A percentile compares a stretch with the other conserved stretches of the same genome.
Evolutionary conservation across 1,284 basidiomycete genomes (phyloP).

Genomic region (Irpex lacteus): DNA sequence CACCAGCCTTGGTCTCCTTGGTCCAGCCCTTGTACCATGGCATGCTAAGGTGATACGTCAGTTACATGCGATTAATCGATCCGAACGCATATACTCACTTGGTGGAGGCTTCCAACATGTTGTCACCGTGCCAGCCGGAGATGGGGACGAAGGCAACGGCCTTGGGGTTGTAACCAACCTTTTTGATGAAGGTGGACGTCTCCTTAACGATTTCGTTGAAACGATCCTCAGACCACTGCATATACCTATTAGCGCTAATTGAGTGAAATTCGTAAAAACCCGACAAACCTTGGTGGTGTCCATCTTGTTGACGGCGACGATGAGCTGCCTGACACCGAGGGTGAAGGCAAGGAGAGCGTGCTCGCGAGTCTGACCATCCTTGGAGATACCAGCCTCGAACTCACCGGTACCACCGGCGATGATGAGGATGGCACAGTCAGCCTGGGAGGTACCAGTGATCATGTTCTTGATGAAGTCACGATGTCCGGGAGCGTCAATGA

Average conservation of each 20-base stretch:
- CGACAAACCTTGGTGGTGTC: conserved; percentile 85
- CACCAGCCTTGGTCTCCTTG: conserved; percentile 93
- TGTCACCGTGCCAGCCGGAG: conserved; percentile 99
- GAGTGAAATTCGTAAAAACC: conserved; percentile 4
- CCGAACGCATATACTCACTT: conserved; percentile 57
- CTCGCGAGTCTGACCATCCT: conserved; percentile 99
- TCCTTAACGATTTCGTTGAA: conserved; percentile 99
- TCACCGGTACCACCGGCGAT: conserved; percentile 99
- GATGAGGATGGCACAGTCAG: conserved; percentile 99
- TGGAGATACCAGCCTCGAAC: conserved; percentile 99
- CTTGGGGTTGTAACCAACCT: conserved; percentile 99
- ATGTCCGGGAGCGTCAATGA: conserved; percentile 99
- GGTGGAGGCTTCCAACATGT: conserved; percentile 98
- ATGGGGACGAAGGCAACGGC: conserved; percentile 98
- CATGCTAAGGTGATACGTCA: conserved; percentile 63
- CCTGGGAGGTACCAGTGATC: conserved; percentile 99
- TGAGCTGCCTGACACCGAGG: conserved; percentile 99
- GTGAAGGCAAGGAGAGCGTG: conserved; percentile 99
- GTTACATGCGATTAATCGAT: conserved; percentile 14
- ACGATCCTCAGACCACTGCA: conserved; percentile 96
- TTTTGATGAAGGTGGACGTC: conserved; percentile 99
- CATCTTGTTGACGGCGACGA: conserved; percentile 99
- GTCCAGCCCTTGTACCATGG: conserved; percentile 99
- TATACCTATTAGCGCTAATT: conserved; percentile 6
- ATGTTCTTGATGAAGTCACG: conserved; percentile 99